Evolutionary conservation across 2,329 filamentous ascomycete species (phyloP).

Genomic region (Raffaelea ambrosiae): DNA sequence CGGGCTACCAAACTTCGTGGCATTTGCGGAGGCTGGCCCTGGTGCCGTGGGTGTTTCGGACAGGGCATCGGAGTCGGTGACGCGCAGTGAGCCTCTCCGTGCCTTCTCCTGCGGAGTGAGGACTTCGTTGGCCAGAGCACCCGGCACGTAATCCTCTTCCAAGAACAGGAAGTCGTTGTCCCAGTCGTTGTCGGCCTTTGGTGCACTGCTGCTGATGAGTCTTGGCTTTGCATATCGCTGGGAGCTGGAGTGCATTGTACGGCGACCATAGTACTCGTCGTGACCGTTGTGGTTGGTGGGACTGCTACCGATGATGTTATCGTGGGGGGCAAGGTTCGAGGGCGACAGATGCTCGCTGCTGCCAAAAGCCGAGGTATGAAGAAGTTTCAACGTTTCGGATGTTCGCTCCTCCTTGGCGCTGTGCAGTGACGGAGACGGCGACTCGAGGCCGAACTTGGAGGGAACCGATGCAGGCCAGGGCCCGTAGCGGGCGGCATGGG

Average conservation of each 20-base stretch:
- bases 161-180: slow-evolving; percentile 62
- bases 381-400: slow-evolving; percentile 54
- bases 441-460: slow-evolving; percentile 82
- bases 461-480: slow-evolving; percentile 90
- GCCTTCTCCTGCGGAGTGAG: slow-evolving; percentile 61
- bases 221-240: slow-evolving; percentile 56
- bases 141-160: slow-evolving; percentile 83
- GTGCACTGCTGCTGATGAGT: slow-evolving; percentile 55
- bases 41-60: slow-evolving; percentile 29
- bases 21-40: slow-evolving; percentile 17
- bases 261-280: slow-evolving; percentile 60
- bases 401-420: slow-evolving; percentile 52
- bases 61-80: slow-evolving; percentile 27
- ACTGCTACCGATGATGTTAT: slow-evolving; percentile 31
- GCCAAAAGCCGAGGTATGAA: slow-evolving; percentile 61
- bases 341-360: slow-evolving; percentile 53
- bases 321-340: slow-evolving; percentile 15
- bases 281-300: slow-evolving; percentile 35
- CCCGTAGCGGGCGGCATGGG: slow-evolving; percentile 80
- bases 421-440: slow-evolving; percentile 66
- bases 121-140: slow-evolving; percentile 52
- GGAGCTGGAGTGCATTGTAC: slow-evolving; percentile 59
- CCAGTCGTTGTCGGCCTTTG: slow-evolving; percentile 57
- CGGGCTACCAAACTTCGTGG: slow-evolving; percentile 54
- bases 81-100: slow-evolving; percentile 50